Evolutionary conservation across 2,329 filamentous ascomycete genomes (phyloP), one percentile per base, ranked within the genome.

Genomic region (Pseudogymnoascus sp.): DNA sequence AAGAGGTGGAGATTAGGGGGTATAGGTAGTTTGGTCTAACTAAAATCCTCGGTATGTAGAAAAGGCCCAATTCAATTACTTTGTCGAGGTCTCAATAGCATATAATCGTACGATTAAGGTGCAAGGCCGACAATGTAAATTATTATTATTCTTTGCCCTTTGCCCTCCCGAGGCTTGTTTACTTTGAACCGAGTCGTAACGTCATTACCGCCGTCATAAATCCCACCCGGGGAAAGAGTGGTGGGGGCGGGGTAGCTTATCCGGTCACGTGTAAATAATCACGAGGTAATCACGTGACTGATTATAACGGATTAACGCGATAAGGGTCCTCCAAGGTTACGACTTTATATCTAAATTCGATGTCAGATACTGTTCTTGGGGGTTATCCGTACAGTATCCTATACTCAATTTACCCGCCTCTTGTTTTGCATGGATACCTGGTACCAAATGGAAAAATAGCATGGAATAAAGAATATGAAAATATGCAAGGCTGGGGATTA

Each of bases 391-490:
- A 1, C 8, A 11, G 47, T n/a, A 17, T 31, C 4, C 23, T 31
- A n/a, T 31, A n/a, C 44, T 53, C 23, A 28, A 17, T 31, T 50
- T 31, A 28, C 15, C 10, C 44, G 6, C 7, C 44, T 9, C 8
- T 42, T 17, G 17, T 13, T 17, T 17, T 4, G 40, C 10, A 19
- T 42, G 10, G 17, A 21, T 17, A 40, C 36, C 9, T 17, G n/a
- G 2, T 11, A 42, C 40, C 40, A 44, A 44, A 44, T 21, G 19
- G 42, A 47, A 8, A 47, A 8, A 26, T 44, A 23, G 1, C 19
- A 44, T 8, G n/a, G 47, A 57, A 57, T 57, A 57, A 57, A 57
- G 47, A 57, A 57, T 57, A 57, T 57, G 28, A 57, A 57, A 57
- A 57, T 31, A 33, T 53, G 47, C 26, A 57, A 57, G 26, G 47